Evolutionary conservation across 2,329 filamentous ascomycete species (phyloP), one percentile per base, ranked within the genome.

Genomic region (Pestalotiopsis sp.): DNA sequence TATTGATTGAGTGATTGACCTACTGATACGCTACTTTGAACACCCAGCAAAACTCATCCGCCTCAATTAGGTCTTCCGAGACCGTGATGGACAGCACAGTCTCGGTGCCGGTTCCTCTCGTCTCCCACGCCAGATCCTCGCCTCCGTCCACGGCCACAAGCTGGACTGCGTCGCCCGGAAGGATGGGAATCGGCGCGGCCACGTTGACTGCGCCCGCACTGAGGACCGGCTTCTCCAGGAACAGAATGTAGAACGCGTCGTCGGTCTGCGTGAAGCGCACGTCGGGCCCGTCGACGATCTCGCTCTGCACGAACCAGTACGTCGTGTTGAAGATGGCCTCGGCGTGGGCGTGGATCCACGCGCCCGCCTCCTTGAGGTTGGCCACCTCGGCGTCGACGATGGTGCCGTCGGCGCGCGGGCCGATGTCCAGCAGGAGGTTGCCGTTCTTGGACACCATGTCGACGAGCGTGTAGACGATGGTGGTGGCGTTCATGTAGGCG

Each of bases 361-460:
- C 71, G 0, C 87, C 87, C 0, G 85, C 87, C 55, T 81, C 78
- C 0, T 81, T 78, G 13, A 89, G 75, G 71, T 86, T 81, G 0
- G 76, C 72, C 57, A 81, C 76, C 75, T 86, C 84, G 3, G 81
- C 75, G 2, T 83, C 78, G 13, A 85, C 76, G 60, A 89, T 86
- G 0, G 81, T 83, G 0, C 87, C 86, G 71, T 88, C 81, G 1
- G 85, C 84, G 36, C 72, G 79, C 0, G 86, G 87, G 0, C 87
- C 86, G 59, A 88, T 80, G 69, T 88, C 84, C 0, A 88, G 80
- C 59, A 88, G 72, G 60, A 88, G 81, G 70, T 88, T 88, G 1
- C 86, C 86, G 66, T 88, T 87, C 75, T 87, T 88, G 68, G 80
- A 80, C 0, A 86, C 81, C 70, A 87, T 87, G 69, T 88, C 86